phyloP scores from a whole-genome alignment of 1,284 basidiomycete species.

The Cystobasidium sp. region DNA sequence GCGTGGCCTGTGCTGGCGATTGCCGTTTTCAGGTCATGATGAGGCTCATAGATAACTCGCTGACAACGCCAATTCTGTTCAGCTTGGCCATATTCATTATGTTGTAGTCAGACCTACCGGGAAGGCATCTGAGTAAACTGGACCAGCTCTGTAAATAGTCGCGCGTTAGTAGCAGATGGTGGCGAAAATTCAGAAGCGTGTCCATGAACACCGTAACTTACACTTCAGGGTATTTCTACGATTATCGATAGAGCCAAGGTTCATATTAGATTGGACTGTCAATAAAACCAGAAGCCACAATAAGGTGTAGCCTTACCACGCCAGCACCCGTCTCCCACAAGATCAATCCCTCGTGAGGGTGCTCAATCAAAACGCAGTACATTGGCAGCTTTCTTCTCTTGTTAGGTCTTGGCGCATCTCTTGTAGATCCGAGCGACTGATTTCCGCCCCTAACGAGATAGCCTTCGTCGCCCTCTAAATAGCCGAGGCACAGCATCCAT shows the following conservation, averaged over 20 bases:
- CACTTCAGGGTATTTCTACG: not conserved
- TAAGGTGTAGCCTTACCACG: not conserved
- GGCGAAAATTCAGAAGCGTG: not conserved
- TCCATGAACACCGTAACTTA: not conserved
- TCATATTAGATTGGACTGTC: not conserved
- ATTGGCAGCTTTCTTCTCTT: slow-evolving; percentile 6
- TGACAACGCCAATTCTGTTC: not conserved
- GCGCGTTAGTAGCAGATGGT: not conserved
- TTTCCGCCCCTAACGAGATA: slow-evolving; percentile 54
- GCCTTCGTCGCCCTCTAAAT: slow-evolving; percentile 53
- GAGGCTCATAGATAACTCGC: slow-evolving; percentile 8
- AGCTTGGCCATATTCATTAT: not conserved
- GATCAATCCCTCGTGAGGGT: slow-evolving; percentile 54
- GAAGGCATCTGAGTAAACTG: slow-evolving; percentile 1
- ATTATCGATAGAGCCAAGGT: not conserved
- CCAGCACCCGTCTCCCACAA: slow-evolving; percentile 50
- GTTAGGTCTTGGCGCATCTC: not conserved
- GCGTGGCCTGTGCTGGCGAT: slow-evolving; percentile 52
- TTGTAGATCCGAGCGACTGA: slow-evolving; percentile 27
- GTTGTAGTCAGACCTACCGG: not conserved
- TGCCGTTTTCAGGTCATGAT: slow-evolving; percentile 55
- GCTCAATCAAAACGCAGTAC: slow-evolving; percentile 51
- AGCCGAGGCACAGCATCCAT: slow-evolving; percentile 53
- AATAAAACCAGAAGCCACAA: not conserved
- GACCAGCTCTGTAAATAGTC: not conserved